Conservation (phyloP, 345 rosid species). For the Sisymbrium altissimum region DNA sequence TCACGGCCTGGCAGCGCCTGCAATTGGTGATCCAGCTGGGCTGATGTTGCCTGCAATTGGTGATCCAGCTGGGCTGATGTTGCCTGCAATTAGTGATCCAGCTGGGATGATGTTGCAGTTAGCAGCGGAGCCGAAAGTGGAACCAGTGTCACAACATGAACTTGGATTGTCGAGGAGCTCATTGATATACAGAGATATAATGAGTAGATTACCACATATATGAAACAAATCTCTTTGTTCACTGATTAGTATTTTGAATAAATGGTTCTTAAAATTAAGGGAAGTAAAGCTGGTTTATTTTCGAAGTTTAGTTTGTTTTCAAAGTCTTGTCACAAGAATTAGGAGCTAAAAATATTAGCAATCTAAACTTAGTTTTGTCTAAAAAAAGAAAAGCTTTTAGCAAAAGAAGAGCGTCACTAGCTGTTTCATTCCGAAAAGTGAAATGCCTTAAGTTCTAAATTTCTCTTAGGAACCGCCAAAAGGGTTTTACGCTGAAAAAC, state of each 20-base stretch:
- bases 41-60: conserved; percentile 38
- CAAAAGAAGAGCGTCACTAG: not conserved
- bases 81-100: conserved; percentile 26
- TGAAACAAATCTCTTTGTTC: conserved; percentile 5
- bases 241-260: conserved; percentile 1
- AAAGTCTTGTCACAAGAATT: not conserved
- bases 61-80: conserved; percentile 50
- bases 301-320: not conserved
- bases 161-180: conserved; percentile 52
- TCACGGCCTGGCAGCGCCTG: conserved; percentile 15
- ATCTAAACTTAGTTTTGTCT: not conserved
- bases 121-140: conserved; percentile 64
- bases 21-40: conserved; percentile 40
- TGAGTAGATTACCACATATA: conserved; percentile 64
- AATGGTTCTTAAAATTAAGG: not conserved
- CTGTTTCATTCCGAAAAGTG: conserved; percentile 13
- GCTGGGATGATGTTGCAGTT: conserved; percentile 51
- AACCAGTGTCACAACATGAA: conserved; percentile 54
- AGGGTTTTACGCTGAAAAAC: conserved; percentile 1
- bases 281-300: not conserved
- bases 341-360: not conserved
- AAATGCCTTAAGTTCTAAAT: conserved; percentile 3
- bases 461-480: not conserved
- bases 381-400: conserved; percentile 1
- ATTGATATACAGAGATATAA: conserved; percentile 59